These are phyloP conservation scores for Leavenworthia alabamica DNA, from an alignment of 345 rosid genomes.

Conservation along the genomic window DNA sequence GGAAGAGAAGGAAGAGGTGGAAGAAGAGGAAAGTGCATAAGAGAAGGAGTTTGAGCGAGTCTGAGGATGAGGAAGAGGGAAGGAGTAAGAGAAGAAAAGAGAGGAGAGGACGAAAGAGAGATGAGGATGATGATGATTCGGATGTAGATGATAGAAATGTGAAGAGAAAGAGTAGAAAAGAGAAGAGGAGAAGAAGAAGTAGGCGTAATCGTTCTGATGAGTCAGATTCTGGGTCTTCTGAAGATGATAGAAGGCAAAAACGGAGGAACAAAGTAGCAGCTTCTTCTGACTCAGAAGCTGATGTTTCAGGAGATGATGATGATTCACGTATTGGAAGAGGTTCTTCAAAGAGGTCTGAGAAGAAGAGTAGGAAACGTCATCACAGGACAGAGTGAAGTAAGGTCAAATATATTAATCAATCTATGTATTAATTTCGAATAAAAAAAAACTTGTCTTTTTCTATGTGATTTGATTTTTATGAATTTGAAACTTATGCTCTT, in stretches of 20 bases:
- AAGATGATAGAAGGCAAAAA: conserved; percentile 31
- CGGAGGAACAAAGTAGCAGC: conserved; percentile 50
- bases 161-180: conserved; percentile 49
- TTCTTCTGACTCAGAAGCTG: conserved; percentile 42
- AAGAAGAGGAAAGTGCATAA: conserved; percentile 41
- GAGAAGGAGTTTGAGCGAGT: conserved; percentile 48
- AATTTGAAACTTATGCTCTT: not conserved
- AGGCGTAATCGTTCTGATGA: conserved; percentile 24
- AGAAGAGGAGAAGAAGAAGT: conserved; percentile 59
- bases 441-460: not conserved
- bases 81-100: conserved; percentile 46
- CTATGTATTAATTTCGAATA: conserved; percentile 9
- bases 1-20: conserved; percentile 70
- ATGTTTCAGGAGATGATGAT: conserved; percentile 32
- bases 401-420: not conserved
- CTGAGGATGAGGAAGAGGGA: conserved; percentile 54
- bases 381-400: conserved; percentile 27
- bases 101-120: conserved; percentile 45
- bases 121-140: conserved; percentile 30
- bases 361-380: conserved; percentile 50
- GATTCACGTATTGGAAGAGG: conserved; percentile 55
- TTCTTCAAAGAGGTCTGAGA: conserved; percentile 46
- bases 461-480: conserved; percentile 5
- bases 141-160: conserved; percentile 31
- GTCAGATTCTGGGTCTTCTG: conserved; percentile 27